Percentiles rank a stretch among this genome's conserved stretches.
Evolutionary conservation across 2,329 filamentous ascomycete species (phyloP).

Genomic region (Fusarium sp.): DNA sequence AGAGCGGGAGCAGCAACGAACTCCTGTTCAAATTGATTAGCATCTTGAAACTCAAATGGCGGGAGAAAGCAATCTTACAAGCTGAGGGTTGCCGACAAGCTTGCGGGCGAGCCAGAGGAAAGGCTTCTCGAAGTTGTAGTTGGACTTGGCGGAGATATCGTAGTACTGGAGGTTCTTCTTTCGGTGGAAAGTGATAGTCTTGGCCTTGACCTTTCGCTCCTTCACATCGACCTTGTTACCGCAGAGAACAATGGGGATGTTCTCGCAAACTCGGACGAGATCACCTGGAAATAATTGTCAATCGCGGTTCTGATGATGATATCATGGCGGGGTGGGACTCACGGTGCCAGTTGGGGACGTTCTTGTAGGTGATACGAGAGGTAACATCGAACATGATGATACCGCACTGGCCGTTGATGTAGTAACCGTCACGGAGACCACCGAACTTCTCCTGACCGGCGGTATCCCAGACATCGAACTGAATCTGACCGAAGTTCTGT

Average conservation of each 20-base stretch:
- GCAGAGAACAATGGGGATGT: slow-evolving; percentile 97
- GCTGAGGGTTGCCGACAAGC: slow-evolving; percentile 87
- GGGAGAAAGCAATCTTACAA: slow-evolving; percentile 28
- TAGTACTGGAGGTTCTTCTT: slow-evolving; percentile 99
- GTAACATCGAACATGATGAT: slow-evolving; percentile 99
- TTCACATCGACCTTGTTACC: slow-evolving; percentile 99
- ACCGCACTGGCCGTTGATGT: slow-evolving; percentile 99
- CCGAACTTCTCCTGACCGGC: slow-evolving; percentile 99
- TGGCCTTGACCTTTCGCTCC: slow-evolving; percentile 99
- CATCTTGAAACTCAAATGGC: neutral
- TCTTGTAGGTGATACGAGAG: slow-evolving; percentile 99
- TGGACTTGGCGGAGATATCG: slow-evolving; percentile 99
- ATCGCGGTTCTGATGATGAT: neutral
- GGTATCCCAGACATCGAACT: slow-evolving; percentile 99
- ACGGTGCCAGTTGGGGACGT: slow-evolving; percentile 99
- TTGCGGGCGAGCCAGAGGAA: slow-evolving; percentile 99
- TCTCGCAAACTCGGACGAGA: slow-evolving; percentile 98
- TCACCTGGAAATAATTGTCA: slow-evolving; percentile 72
- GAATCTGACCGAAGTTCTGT: slow-evolving; percentile 93
- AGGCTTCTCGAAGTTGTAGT: slow-evolving; percentile 99
- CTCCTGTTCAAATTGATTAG: slow-evolving; percentile 69
- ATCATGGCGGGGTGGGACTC: slow-evolving; percentile 58
- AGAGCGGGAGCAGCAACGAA: slow-evolving; percentile 96
- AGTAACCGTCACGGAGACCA: slow-evolving; percentile 99
- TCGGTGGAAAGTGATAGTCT: slow-evolving; percentile 99